Evolutionary conservation across 768 basidiomycete species (phyloP).

Genomic region (Mrakia blollopis): DNA sequence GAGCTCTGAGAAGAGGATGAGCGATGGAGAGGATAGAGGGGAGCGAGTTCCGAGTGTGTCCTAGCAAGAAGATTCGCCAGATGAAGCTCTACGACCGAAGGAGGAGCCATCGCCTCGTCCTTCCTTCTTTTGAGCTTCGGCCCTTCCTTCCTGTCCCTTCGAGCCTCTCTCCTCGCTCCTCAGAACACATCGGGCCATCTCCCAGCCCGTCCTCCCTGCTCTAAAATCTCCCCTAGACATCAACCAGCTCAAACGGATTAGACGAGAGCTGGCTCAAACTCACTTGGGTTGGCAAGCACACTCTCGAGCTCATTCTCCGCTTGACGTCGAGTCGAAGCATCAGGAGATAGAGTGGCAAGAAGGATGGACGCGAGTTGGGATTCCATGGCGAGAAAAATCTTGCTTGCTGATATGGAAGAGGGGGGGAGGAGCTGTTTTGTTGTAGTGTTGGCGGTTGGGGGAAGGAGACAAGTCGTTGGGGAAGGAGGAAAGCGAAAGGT

Average conservation of each 20-base stretch:
- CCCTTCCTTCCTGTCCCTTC: too few relatives aligned
- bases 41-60: too few relatives aligned
- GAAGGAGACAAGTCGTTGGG: background rate
- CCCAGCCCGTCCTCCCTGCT: too few relatives aligned
- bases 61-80: too few relatives aligned
- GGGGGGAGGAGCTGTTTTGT: background rate
- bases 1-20: conserved; percentile 1
- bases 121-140: background rate
- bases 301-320: conserved; percentile 30
- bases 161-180: too few relatives aligned
- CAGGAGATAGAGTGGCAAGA: conserved; percentile 30
- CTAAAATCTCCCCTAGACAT: too few relatives aligned
- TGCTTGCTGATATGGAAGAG: background rate
- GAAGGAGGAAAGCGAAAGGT: background rate
- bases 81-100: too few relatives aligned
- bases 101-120: too few relatives aligned
- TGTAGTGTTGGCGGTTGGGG: background rate
- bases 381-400: background rate
- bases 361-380: conserved; percentile 27
- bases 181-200: background rate
- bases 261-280: background rate
- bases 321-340: conserved; percentile 24
- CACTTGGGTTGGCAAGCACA: conserved; percentile 22
- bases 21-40: background rate
- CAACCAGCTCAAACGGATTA: too few relatives aligned